Percentiles rank a stretch among this genome's conserved stretches.
phyloP scores from a whole-genome alignment of 306 rosid species.

The Dryas drummondii region DNA sequence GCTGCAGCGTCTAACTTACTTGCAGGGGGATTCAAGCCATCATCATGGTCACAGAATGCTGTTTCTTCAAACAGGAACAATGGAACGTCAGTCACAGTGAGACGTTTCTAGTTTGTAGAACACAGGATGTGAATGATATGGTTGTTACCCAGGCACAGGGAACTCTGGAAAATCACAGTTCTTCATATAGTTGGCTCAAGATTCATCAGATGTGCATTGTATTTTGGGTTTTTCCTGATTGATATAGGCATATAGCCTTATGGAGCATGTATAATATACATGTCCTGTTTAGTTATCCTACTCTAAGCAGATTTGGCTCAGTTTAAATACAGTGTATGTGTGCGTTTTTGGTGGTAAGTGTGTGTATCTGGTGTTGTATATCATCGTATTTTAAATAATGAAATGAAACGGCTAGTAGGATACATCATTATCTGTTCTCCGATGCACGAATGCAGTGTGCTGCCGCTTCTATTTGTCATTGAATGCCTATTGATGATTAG shows the following conservation, averaged over 20 bases:
- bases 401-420: not conserved
- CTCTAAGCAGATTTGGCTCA: not conserved
- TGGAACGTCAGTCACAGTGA: slow-evolving; percentile 32
- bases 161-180: not conserved
- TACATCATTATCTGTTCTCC: not conserved
- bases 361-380: not conserved
- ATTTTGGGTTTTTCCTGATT: not conserved
- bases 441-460: too few species aligned
- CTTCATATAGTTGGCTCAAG: not conserved
- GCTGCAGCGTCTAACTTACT: slow-evolving; percentile 58
- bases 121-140: not conserved
- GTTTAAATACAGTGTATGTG: not conserved
- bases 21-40: slow-evolving; percentile 59
- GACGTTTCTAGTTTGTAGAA: slow-evolving; percentile 14
- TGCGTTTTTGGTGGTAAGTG: too few species aligned
- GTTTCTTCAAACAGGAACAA: slow-evolving; percentile 33
- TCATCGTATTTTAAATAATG: not conserved
- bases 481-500: not conserved
- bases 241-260: not conserved
- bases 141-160: not conserved
- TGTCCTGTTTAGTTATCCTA: not conserved
- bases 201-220: not conserved
- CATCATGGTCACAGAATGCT: slow-evolving; percentile 61
- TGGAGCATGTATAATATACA: not conserved
- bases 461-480: not conserved